phyloP scores from a whole-genome alignment of 345 rosid genomes.

The Lepidium aucheri region DNA sequence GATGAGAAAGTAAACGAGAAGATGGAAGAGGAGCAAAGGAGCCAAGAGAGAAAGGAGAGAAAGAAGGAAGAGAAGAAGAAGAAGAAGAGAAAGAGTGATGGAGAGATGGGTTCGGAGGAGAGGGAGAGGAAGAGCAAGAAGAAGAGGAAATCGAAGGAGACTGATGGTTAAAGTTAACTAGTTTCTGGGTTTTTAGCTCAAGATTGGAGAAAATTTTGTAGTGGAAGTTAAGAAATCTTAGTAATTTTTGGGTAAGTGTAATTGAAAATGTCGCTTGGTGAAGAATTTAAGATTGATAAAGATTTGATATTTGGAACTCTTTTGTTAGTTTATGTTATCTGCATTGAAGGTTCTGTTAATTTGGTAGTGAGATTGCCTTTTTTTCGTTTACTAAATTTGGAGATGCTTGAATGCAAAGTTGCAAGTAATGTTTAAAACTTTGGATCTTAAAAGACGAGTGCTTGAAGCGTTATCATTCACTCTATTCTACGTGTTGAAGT shows the following conservation, averaged over 20 bases:
- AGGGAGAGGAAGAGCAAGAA: slow-evolving; percentile 35
- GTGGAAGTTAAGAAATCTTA: background rate
- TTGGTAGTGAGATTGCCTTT: background rate
- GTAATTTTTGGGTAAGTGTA: background rate
- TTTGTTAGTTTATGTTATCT: background rate
- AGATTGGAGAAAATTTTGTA: slow-evolving; percentile 1
- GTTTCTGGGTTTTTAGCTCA: slow-evolving; percentile 2
- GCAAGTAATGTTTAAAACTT: background rate
- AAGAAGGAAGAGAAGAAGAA: slow-evolving; percentile 14
- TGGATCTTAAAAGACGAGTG: background rate
- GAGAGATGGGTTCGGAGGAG: slow-evolving; percentile 18
- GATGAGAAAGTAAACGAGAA: background rate
- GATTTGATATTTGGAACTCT: slow-evolving; percentile 18
- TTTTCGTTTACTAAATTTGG: background rate
- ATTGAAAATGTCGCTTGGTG: slow-evolving; percentile 1
- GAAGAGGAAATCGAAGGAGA: slow-evolving; percentile 28
- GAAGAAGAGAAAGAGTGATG: slow-evolving; percentile 27
- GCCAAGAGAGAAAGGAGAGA: background rate
- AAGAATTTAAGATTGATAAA: background rate
- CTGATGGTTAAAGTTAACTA: slow-evolving; percentile 12
- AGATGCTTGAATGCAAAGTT: background rate
- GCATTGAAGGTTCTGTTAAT: slow-evolving; percentile 9
- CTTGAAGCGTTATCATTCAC: background rate
- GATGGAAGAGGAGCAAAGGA: slow-evolving; percentile 11
- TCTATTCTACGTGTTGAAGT: background rate